Evolutionary conservation across 192 early-diverging fungal genomes (phyloP), one percentile per base, ranked within the genome.

Genomic region (Coemansia sp.): DNA sequence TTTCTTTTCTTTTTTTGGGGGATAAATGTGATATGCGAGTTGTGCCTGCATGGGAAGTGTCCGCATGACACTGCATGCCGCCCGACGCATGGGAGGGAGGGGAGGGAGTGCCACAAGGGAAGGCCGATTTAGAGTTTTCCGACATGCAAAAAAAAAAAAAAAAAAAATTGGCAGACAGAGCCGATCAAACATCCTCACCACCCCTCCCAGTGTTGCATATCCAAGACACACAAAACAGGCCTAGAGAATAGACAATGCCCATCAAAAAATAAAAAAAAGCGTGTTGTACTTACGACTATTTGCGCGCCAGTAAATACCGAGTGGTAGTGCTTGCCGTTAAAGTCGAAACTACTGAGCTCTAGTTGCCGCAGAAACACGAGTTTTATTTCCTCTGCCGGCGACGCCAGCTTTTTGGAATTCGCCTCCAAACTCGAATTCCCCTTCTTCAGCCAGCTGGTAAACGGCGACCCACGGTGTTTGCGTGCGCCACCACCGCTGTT

Each of bases 311-410:
- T 77, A 57, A 83, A 83, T 20, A 83, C 81, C 39, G 76, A 78
- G 41, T 83, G 81, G 67, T 83, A 83, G 47, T 68, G 67, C 53
- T 56, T 70, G 37, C 76, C 76, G 27, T 83, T 65, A 11, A 83
- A 63, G 41, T 78, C 76, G 24, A 78, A 35, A 54, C 69, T 72
- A 63, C 81, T 73, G 22, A 83, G 76, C 65, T 74, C 73, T 1
- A 83, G 57, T 54, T 78, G 71, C 31, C 73, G 64, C 59, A 83
- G 62, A 45, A 83, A 83, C 35, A 78, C 74, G 47, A 71, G 56
- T 63, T 83, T 83, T 68, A 83, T 77, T 41, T 77, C 81, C 57
- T 83, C 81, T 1, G 81, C 81, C 2, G 81, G 81, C 22, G 81
- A 83, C 29, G 76, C 81, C 31, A 83, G 72, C 63, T 83, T 83